Evolutionary conservation across 805 yeast species (phyloP), one percentile per base, ranked within the genome.

Genomic region (Myxozyma melibiosi): DNA sequence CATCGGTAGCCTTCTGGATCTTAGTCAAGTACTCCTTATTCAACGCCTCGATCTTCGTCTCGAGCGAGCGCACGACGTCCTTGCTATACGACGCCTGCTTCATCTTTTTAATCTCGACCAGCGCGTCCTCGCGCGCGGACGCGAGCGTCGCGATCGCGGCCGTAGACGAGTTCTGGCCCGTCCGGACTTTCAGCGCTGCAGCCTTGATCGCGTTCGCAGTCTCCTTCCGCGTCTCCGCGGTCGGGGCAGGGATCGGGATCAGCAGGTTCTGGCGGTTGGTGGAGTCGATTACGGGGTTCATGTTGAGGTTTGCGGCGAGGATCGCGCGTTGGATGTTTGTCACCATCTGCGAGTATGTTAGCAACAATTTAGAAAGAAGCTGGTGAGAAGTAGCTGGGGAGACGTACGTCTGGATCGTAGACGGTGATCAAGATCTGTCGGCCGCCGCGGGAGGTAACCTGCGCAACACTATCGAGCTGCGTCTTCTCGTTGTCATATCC

Each of bases 211-310:
- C 78, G 67, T 83, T 85, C 7, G 77, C 79, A 48, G 75, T 72
- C 55, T 80, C 60, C 76, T 67, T 73, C 75, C 80, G 84, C 27
- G 84, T 75, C 55, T 86, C 95, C 4, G 84, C 79, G 2, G 92
- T 84, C 16, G 85, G 80, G 25, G 90, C 84, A 14, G 96, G 95
- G 57, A 90, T 74, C 1, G 88, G 80, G 16, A 90, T 85, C 63
- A 82, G 83, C 66, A 92, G 75, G 31, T 85, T 78, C 71, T 86
- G 95, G 33, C 84, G 83, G 68, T 86, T 87, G 52, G 81, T 75
- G 1, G 88, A 82, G 57, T 89, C 91, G 22, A 76, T 77, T 68
- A 86, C 91, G 0, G 98, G 96, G 58, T 85, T 89, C 77, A 92
- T 72, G 66, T 88, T 87, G 68, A 88, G 73, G 8, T 81, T 80